Evolutionary conservation across 75 land plant species (phyloP), one percentile per base, ranked within the genome.

Genomic region (Picea glauca): DNA sequence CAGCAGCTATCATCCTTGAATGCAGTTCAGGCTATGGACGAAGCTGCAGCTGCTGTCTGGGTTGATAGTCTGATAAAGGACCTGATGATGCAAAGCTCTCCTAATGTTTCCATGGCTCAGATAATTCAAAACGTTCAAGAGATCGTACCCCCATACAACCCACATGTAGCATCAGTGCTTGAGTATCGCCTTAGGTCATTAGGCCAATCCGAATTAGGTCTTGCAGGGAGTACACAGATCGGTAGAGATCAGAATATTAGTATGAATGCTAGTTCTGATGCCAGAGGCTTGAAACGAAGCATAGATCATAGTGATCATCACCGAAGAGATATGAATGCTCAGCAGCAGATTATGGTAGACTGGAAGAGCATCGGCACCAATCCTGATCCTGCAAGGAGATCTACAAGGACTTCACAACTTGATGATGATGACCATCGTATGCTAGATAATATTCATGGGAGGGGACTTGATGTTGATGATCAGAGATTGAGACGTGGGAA

Each of bases 111-210:
- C 26, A 78, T 92, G 33, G 88, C 88, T 14, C 94, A 92, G 73
- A 83, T 92, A 21, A 83, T 92, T 21, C 86, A 88, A 21, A 92
- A 84, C 79, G 85, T 90, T 0, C 76, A 90, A 58, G 94, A 90
- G 76, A 82, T 88, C 76, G 88, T 92, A 23, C 77, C 76, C 50
- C 94, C 90, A 13, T 90, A 88, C 81, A 92, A 92, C 72, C 92
- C 94, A 2, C 85, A 78, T 64, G 87, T 92, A 0, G 92, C 92
- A 8, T 12, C 87, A 20, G 59, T 90, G 17, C 82, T 92, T 57
- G 94, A 90, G 82, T 81, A 79, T 58, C 70, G 91, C 11, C 92
- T 92, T 14, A 86, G 94, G 7, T 83, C 90, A 12, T 78, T 91
- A 56, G 17, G 56, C 1, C 56, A 50, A 50, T 50, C 56, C 1